These are phyloP conservation scores for Dryas alaskensis DNA, from an alignment of 306 rosid genomes.

Conservation along the genomic window DNA sequence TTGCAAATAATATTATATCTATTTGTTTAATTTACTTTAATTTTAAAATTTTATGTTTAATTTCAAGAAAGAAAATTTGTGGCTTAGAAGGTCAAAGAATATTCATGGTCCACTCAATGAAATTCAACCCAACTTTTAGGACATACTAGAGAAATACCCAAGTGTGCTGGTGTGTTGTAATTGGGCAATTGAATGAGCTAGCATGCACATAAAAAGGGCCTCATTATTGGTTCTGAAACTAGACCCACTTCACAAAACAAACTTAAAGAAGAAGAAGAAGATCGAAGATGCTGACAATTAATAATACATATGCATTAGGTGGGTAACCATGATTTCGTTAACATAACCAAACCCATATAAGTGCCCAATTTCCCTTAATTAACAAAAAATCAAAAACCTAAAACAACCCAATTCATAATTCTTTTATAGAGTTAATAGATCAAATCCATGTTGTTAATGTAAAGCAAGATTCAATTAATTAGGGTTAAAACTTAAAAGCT, in stretches of 20 bases:
- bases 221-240: conserved; percentile 8
- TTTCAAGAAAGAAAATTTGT: neutral
- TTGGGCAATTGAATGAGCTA: conserved; percentile 8
- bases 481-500: conserved; percentile 22
- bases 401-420: neutral
- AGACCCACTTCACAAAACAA: conserved; percentile 8
- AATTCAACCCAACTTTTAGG: neutral
- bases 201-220: neutral
- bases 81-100: neutral
- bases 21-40: no score
- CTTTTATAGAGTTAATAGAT: no score
- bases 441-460: conserved; percentile 6
- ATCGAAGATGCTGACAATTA: neutral
- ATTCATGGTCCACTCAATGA: neutral
- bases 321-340: neutral
- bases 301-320: neutral
- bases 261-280: neutral
- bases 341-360: conserved; percentile 14
- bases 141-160: neutral
- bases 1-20: no score
- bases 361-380: neutral
- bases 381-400: neutral
- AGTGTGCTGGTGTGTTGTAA: conserved; percentile 1
- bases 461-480: conserved; percentile 16
- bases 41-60: neutral